Base-by-base conservation (phyloP, 2,329 filamentous ascomycete species). In the Penicillium sp. region DNA sequence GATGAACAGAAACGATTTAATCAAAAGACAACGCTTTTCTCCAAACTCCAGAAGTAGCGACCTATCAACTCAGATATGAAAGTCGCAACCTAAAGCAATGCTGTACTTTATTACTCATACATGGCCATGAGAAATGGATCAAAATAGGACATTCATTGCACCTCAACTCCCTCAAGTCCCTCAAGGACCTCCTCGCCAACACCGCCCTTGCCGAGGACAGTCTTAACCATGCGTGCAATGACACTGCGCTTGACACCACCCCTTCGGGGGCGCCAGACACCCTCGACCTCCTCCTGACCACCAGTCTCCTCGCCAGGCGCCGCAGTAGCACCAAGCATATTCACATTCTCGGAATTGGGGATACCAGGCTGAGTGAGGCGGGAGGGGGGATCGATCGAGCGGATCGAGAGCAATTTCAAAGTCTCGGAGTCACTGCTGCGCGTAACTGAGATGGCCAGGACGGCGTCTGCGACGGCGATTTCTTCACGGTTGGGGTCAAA, bases 401-500 rank as follows among this genome's bases (percentile, higher is more conserved):
- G 81, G 56, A 91, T 83, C 9, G 88, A 85, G 17, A 92, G 76
- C 12, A 93, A 74, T 55, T 83, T 83, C 57, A 91, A 73, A 50
- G 82, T 78, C 33, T 71, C 73, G 1, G 72, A 70, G 21, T 66
- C 62, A 15, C 57, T 61, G 25, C 67, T 64, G 21, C 72, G 69
- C 5, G 85, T 85, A 35, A 96, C 83, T 0, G 92, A 96, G 6
- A 97, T 85, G 1, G 93, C 94, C 45, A 97, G 81, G 3, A 94
- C 90, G 13, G 88, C 86, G 69, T 97, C 93, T 1, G 94, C 94
- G 4, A 97, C 93, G 2, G 92, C 90, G 17, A 99, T 86, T 75
- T 99, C 94, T 73, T 97, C 93, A 65, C 88, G 87, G 52, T 86
- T 89, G 0, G 94, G 93, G 73, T 99, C 94, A 77, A 97, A 97